Conservation (phyloP, 2,329 filamentous ascomycete genomes). For the Trichoderma cornu-damae region DNA sequence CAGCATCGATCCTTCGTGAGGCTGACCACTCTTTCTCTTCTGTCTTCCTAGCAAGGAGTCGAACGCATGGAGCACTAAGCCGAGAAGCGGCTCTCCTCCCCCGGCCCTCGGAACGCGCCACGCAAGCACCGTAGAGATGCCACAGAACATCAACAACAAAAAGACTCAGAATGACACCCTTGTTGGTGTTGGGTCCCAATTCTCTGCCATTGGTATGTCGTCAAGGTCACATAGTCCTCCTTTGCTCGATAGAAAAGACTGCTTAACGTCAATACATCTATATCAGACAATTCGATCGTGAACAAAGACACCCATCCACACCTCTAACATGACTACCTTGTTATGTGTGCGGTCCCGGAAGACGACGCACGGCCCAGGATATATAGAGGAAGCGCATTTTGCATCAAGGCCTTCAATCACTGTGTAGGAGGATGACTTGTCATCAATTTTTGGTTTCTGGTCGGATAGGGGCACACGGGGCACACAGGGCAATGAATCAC, state of each 20-base stretch:
- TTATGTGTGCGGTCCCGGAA: no score
- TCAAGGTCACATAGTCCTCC: fast-evolving
- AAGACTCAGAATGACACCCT: not conserved
- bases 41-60: not conserved
- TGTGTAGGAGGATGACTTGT: no score
- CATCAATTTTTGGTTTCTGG: no score
- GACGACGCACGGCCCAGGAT: no score
- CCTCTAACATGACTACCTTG: no score
- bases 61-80: not conserved
- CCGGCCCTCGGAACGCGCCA: not conserved
- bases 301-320: no score
- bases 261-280: no score
- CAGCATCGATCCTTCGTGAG: not conserved
- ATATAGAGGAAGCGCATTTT: no score
- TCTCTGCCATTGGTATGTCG: not conserved
- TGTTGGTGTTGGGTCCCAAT: not conserved
- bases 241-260: no score
- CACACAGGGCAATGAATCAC: no score
- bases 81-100: not conserved
- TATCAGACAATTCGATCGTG: not conserved
- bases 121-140: not conserved
- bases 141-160: not conserved
- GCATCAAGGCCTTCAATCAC: no score
- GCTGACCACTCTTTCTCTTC: not conserved
- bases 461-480: no score